Percentiles rank a stretch among this genome's conserved stretches.
These are phyloP conservation scores for Dillenia turbinata DNA, from an alignment of 164 flowering plant genomes.

Conservation along the genomic window DNA sequence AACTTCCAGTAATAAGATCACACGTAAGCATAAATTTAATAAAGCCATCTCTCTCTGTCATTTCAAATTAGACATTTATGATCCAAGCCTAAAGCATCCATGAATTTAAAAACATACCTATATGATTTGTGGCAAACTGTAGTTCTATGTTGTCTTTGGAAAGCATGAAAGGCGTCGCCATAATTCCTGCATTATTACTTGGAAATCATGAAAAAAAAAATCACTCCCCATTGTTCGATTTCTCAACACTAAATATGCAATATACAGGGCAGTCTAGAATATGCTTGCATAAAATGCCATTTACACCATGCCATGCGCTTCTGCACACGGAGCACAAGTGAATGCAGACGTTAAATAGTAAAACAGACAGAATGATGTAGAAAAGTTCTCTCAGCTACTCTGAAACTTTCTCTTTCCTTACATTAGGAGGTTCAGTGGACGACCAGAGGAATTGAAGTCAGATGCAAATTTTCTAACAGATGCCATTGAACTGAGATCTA, in stretches of 20 bases:
- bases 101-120: constrained; percentile 30
- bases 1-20: too few relatives aligned
- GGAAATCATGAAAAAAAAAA: constrained; percentile 11
- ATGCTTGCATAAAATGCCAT: too few relatives aligned
- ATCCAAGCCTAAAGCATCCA: too few relatives aligned
- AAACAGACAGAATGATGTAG: not conserved
- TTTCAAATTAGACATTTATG: too few relatives aligned
- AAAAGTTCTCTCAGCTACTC: too few relatives aligned
- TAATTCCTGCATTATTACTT: constrained; percentile 81
- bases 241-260: too few relatives aligned
- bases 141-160: constrained; percentile 63
- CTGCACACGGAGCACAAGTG: too few relatives aligned
- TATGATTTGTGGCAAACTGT: constrained; percentile 75
- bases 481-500: constrained; percentile 48
- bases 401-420: constrained; percentile 10
- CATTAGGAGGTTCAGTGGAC: constrained; percentile 45
- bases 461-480: constrained; percentile 47
- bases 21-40: too few relatives aligned
- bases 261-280: too few relatives aligned
- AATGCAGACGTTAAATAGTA: too few relatives aligned
- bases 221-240: not conserved
- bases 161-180: constrained; percentile 56
- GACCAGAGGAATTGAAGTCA: constrained; percentile 31
- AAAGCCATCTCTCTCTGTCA: too few relatives aligned
- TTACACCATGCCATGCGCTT: too few relatives aligned